Evolutionary conservation across 2,329 filamentous ascomycete species (phyloP), one percentile per base, ranked within the genome.

Genomic region (Cryphonectria carpinicola): DNA sequence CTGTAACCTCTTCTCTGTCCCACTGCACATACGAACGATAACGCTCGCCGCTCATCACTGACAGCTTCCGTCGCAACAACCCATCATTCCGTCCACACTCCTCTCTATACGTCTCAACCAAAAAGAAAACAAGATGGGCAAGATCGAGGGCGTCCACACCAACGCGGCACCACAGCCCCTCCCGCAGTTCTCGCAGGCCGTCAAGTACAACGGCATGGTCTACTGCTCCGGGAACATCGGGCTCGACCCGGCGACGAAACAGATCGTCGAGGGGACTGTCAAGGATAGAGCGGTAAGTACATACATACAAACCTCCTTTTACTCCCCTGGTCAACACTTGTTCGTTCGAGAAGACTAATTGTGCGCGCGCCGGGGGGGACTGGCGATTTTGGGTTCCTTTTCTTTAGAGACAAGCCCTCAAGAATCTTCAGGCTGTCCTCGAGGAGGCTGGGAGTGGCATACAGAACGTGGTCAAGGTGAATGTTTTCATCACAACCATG

Each of bases 181-280:
- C 56, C 86, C 86, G 0, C 85, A 89, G 75, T 87, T 89, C 78
- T 88, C 85, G 3, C 87, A 91, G 76, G 89, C 88, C 56, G 83
- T 91, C 74, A 84, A 87, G 73, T 84, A 85, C 78, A 88, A 89
- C 76, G 90, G 89, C 75, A 87, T 90, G 78, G 88, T 93, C n/a
- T 93, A 91, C 82, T 92, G 90, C 82, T 91, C 89, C 1, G 91
- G 90, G 35, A 84, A 84, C 72, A 83, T 92, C 43, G 87, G 87
- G 19, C 81, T 88, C 75, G 85, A 90, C 74, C 85, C 88, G 0
- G 78, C 77, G n/a, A 89, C 87, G 0, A 82, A 80, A 28, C 81
- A 85, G 68, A 69, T 91, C 1, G 83, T 89, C 10, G 84, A 88
- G 14, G 89, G 89, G 4, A 84, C 84, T 67, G 81, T 91, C 68